Conservation (phyloP, 371 early-diverging fungal species). For the Blastocladiella emersonii region DNA sequence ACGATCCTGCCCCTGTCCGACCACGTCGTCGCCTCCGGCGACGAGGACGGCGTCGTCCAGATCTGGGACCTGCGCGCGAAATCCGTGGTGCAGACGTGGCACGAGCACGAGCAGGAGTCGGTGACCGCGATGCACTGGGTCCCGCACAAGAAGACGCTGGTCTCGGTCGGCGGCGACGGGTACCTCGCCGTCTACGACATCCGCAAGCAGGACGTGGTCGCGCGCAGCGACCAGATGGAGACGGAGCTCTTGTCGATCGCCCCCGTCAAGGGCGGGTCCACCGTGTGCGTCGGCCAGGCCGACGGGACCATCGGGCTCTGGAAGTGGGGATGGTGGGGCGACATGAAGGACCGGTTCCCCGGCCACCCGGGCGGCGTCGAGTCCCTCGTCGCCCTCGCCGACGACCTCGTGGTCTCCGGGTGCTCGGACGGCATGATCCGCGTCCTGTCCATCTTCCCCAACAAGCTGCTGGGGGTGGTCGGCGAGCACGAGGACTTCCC, state of each 20-base stretch:
- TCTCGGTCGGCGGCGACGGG: conserved; percentile 76
- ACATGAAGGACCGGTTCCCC: conserved; percentile 72
- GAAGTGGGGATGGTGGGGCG: conserved; percentile 79
- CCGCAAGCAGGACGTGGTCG: conserved; percentile 58
- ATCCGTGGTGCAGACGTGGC: conserved; percentile 39
- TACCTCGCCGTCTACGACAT: conserved; percentile 77
- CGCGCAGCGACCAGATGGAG: conserved; percentile 77
- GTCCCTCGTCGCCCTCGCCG: conserved; percentile 60
- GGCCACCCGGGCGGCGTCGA: conserved; percentile 84
- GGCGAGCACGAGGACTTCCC: conserved; percentile 81
- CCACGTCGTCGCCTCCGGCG: conserved; percentile 69
- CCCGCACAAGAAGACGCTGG: conserved; percentile 43
- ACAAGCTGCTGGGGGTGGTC: conserved; percentile 65
- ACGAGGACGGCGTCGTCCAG: conserved; percentile 79
- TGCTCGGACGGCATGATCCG: conserved; percentile 79
- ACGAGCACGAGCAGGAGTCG: conserved; percentile 64
- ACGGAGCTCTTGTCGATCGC: conserved; percentile 75
- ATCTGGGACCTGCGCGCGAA: conserved; percentile 74
- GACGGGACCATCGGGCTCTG: conserved; percentile 68
- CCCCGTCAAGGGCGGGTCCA: conserved; percentile 54
- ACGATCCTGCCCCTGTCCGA: conserved; percentile 46
- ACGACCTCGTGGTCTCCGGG: conserved; percentile 70
- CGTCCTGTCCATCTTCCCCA: conserved; percentile 66
- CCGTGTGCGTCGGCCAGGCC: conserved; percentile 77
- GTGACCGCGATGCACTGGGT: conserved; percentile 68